Conservation (phyloP, 345 rosid species). For the Euphorbia peplus region DNA sequence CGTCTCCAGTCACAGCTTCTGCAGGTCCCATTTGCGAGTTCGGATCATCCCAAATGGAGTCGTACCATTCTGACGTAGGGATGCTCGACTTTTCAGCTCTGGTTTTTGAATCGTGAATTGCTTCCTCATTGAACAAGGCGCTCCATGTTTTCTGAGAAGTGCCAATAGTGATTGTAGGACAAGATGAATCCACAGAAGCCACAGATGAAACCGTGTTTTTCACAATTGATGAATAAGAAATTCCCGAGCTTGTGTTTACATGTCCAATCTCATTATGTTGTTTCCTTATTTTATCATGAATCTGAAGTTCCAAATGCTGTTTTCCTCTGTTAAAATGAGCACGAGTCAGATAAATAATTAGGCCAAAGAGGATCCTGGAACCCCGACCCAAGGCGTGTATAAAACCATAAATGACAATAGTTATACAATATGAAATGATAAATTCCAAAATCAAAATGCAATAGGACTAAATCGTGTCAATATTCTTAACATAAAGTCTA, state of each 20-base stretch:
- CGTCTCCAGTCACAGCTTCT: conserved; percentile 21
- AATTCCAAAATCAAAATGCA: too few relatives aligned
- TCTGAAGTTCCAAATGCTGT: neutral
- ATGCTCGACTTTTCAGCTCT: conserved; percentile 12
- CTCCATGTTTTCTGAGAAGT: conserved; percentile 19
- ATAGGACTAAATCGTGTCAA: too few relatives aligned
- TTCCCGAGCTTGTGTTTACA: conserved; percentile 11
- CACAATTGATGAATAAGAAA: conserved; percentile 29
- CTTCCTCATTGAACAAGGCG: conserved; percentile 14
- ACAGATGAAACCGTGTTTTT: conserved; percentile 12
- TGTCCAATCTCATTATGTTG: conserved; percentile 1
- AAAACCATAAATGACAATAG: too few relatives aligned
- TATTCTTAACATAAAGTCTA: too few relatives aligned
- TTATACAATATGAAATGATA: too few relatives aligned
- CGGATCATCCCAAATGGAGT: conserved; percentile 12
- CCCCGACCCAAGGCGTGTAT: too few relatives aligned
- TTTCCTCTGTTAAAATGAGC: conserved; percentile 10
- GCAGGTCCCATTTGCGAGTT: conserved; percentile 24
- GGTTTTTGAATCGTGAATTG: conserved; percentile 18
- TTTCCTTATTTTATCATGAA: neutral
- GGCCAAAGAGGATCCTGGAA: neutral
- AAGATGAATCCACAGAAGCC: neutral
- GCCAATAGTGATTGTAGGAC: neutral
- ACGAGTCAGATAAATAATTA: too few relatives aligned
- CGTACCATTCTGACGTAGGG: neutral